Evolutionary conservation across 2,329 filamentous ascomycete species (phyloP).

Genomic region (Penicillium sp.): DNA sequence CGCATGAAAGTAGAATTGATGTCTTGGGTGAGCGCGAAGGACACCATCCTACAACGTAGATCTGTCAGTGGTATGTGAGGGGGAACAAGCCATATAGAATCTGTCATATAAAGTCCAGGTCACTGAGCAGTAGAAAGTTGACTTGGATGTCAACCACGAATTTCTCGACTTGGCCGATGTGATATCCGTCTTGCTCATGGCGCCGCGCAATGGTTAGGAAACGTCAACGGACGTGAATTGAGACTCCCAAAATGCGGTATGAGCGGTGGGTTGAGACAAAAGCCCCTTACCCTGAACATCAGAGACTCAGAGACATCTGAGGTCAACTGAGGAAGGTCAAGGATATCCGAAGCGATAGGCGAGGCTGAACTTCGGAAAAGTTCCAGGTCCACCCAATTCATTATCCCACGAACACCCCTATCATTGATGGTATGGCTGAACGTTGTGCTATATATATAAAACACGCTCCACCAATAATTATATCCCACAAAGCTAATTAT

Average conservation of each 20-base stretch:
- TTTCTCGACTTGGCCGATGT: too few relatives aligned
- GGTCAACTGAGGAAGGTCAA: not conserved
- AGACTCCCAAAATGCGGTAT: not conserved
- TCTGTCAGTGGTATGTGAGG: not conserved
- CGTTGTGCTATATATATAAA: not conserved
- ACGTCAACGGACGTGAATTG: not conserved
- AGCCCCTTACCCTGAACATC: not conserved
- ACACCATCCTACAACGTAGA: not conserved
- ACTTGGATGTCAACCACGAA: not conserved
- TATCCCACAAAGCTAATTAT: slow-evolving; percentile 2
- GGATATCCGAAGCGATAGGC: not conserved
- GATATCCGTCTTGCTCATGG: not conserved
- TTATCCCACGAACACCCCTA: slow-evolving; percentile 7
- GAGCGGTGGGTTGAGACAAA: not conserved
- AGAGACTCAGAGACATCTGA: not conserved
- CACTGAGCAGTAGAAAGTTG: not conserved
- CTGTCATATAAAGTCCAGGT: not conserved
- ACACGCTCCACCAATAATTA: slow-evolving; percentile 9
- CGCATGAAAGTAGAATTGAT: not conserved
- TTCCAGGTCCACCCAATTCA: not conserved
- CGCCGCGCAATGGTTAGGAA: not conserved
- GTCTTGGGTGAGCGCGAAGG: not conserved
- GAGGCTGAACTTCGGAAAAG: slow-evolving; percentile 5
- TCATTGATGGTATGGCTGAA: not conserved
- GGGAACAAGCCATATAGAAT: not conserved